These are phyloP conservation scores for Letharia lupina DNA, from an alignment of 495 filamentous ascomycete genomes.

Conservation along the genomic window DNA sequence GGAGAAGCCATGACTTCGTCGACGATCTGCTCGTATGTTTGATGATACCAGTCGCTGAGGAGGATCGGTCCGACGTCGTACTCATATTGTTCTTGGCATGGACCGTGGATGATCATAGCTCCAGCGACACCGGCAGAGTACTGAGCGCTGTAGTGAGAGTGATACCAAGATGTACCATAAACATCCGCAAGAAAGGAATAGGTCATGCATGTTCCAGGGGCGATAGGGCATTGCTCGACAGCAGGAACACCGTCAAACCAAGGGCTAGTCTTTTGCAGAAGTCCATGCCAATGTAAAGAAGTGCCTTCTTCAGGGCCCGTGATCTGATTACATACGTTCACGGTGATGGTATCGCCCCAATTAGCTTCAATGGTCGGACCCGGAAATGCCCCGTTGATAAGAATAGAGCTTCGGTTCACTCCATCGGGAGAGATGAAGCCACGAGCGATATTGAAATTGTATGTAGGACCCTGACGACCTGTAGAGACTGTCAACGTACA, in stretches of 20 bases:
- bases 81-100: constrained; percentile 47
- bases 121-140: constrained; percentile 43
- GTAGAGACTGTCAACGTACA: not conserved
- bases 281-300: constrained; percentile 42
- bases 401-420: constrained; percentile 38
- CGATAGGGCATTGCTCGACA: constrained; percentile 45
- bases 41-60: constrained; percentile 39
- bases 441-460: constrained; percentile 47
- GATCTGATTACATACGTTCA: constrained; percentile 48
- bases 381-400: constrained; percentile 33
- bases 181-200: constrained; percentile 32
- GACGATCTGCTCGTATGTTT: constrained; percentile 26
- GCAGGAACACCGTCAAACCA: constrained; percentile 43
- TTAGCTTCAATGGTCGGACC: constrained; percentile 51
- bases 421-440: constrained; percentile 38
- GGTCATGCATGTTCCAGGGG: constrained; percentile 31
- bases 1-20: constrained; percentile 18
- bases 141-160: constrained; percentile 41
- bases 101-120: constrained; percentile 52
- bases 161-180: constrained; percentile 45
- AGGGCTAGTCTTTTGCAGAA: constrained; percentile 34
- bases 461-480: constrained; percentile 36
- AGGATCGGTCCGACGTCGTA: constrained; percentile 48
- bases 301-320: constrained; percentile 33
- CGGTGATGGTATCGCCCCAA: constrained; percentile 48